Evolutionary conservation across 306 rosid species (phyloP).

Genomic region (Trichosanthes truncata): DNA sequence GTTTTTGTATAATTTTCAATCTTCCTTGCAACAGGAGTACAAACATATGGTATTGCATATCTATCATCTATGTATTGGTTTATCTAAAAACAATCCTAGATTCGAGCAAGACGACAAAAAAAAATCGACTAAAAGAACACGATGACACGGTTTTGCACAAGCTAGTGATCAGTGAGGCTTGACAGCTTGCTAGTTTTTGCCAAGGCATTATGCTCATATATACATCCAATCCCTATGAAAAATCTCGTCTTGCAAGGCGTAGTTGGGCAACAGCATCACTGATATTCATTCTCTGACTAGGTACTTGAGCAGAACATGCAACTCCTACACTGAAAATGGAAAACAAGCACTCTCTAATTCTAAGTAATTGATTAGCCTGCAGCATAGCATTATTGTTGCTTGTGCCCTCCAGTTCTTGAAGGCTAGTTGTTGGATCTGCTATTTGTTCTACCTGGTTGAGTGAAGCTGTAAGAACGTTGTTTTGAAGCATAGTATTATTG

Average conservation of each 20-base stretch:
- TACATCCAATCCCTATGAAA: neutral
- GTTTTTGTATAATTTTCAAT: too few species aligned
- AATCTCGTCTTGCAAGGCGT: neutral
- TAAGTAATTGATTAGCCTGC: neutral
- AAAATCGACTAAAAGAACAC: neutral
- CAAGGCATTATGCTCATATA: neutral
- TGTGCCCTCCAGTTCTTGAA: neutral
- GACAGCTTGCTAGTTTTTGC: neutral
- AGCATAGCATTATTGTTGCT: neutral
- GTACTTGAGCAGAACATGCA: slow-evolving; percentile 3
- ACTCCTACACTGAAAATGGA: neutral
- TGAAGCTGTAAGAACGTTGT: neutral
- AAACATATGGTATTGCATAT: neutral
- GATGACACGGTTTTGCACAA: neutral
- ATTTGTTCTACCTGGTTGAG: neutral
- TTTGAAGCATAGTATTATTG: neutral
- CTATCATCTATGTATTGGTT: neutral
- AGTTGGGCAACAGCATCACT: neutral
- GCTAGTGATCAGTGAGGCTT: neutral
- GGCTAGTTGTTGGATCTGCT: neutral
- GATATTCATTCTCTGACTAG: slow-evolving; percentile 12
- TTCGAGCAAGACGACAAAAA: neutral
- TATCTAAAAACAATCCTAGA: neutral
- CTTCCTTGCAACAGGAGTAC: neutral
- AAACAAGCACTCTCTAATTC: slow-evolving; percentile 3